Evolutionary conservation across 2,329 filamentous ascomycete genomes (phyloP).

Genomic region (Trichophyton verrucosum): DNA sequence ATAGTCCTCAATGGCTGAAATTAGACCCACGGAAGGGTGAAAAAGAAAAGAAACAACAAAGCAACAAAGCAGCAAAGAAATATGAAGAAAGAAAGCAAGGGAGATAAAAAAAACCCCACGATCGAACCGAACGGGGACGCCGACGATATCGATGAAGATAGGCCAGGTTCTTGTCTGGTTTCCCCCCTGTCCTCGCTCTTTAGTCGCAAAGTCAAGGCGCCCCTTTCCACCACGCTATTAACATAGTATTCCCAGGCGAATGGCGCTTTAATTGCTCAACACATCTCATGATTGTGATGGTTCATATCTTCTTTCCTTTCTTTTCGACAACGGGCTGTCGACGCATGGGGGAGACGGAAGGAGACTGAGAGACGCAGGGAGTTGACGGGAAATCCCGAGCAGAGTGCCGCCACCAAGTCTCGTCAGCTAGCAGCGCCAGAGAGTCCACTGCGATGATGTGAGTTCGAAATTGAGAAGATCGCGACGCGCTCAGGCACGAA

Average conservation of each 20-base stretch:
- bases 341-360: not conserved
- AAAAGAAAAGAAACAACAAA: not conserved
- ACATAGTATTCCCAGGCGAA: not conserved
- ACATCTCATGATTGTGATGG: not conserved
- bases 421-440: not conserved
- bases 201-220: not conserved
- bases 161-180: not conserved
- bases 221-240: not conserved
- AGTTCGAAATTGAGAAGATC: not conserved
- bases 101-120: not conserved
- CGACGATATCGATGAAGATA: not conserved
- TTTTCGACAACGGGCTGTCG: not conserved
- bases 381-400: not conserved
- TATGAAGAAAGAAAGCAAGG: not conserved
- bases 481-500: conserved; percentile 1
- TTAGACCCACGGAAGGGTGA: not conserved
- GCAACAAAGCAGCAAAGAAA: not conserved
- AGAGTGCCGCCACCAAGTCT: not conserved
- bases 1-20: not conserved
- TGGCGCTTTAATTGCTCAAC: not conserved
- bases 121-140: not conserved
- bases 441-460: not conserved
- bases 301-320: not conserved
- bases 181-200: not conserved
- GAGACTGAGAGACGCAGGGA: not conserved